Percentiles rank a stretch among this genome's conserved stretches.
These are phyloP conservation scores for Phanerochaete sordida DNA, from an alignment of 768 basidiomycete genomes.

Conservation along the genomic window DNA sequence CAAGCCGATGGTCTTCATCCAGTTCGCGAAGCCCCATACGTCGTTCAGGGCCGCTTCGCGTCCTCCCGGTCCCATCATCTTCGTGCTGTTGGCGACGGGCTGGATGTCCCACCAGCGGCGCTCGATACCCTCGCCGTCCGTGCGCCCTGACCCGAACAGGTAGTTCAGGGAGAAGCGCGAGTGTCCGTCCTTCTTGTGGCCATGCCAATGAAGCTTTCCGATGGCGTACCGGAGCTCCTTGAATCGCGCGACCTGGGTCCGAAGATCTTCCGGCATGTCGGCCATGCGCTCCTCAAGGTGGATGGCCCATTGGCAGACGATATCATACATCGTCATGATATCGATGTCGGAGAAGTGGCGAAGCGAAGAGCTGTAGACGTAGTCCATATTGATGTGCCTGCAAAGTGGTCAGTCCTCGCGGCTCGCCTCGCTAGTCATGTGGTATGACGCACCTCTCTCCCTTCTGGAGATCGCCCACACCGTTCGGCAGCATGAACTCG, in stretches of 20 bases:
- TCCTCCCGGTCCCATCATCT: constrained; percentile 33
- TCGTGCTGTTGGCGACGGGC: constrained; percentile 25
- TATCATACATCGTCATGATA: constrained; percentile 15
- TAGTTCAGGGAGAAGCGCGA: constrained; percentile 29
- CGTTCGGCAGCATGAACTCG: constrained; percentile 17
- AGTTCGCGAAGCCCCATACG: constrained; percentile 30
- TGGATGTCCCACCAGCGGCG: constrained; percentile 33
- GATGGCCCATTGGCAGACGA: constrained; percentile 19
- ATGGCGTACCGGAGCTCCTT: constrained; percentile 7
- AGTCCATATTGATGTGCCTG: constrained; percentile 6
- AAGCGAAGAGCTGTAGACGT: constrained; percentile 9
- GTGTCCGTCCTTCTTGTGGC: constrained; percentile 23
- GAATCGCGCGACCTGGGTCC: not conserved
- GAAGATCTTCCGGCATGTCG: not conserved
- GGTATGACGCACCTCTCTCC: constrained; percentile 21
- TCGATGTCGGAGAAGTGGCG: not conserved
- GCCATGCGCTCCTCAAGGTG: constrained; percentile 13
- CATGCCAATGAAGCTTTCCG: not conserved
- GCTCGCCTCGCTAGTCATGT: too few species aligned
- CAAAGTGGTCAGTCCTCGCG: too few species aligned
- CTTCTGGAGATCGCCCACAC: constrained; percentile 23
- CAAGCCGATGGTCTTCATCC: constrained; percentile 29
- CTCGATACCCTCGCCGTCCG: constrained; percentile 36
- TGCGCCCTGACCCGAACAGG: constrained; percentile 23
- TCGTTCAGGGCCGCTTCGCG: constrained; percentile 33